phyloP scores from a whole-genome alignment of 2,329 filamentous ascomycete species.

The Tolypocladium nubicola region DNA sequence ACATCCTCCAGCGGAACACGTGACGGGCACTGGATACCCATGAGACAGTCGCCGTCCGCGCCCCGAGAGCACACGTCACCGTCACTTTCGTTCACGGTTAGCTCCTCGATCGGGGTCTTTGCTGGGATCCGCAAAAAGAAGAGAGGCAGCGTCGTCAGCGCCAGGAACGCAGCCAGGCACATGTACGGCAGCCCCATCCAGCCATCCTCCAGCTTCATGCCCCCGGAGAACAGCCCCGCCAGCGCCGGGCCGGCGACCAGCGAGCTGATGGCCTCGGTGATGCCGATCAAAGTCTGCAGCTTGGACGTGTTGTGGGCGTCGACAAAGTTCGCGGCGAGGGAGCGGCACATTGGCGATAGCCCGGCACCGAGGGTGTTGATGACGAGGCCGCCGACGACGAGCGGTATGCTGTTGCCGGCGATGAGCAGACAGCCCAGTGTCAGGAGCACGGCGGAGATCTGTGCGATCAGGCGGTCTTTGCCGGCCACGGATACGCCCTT shows the following conservation, averaged over 20 bases:
- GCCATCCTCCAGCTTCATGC: constrained; percentile 10
- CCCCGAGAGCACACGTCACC: neutral
- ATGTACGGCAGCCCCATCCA: constrained; percentile 16
- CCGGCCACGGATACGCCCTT: constrained; percentile 6
- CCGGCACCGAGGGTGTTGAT: constrained; percentile 11
- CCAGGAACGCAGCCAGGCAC: constrained; percentile 3
- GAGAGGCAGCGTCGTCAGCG: constrained; percentile 1
- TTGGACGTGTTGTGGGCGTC: constrained; percentile 11
- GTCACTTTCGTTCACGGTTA: neutral
- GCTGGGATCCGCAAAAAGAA: neutral
- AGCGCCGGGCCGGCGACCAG: constrained; percentile 14
- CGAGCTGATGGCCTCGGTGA: constrained; percentile 12
- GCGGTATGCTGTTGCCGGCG: constrained; percentile 6
- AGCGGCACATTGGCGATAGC: constrained; percentile 9
- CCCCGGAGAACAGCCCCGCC: constrained; percentile 13
- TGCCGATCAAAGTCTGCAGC: constrained; percentile 17
- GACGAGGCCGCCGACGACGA: constrained; percentile 12
- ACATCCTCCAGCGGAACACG: neutral
- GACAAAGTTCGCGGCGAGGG: constrained; percentile 9
- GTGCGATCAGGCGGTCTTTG: constrained; percentile 14
- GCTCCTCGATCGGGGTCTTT: neutral
- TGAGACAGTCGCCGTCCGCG: neutral
- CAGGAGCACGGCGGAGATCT: constrained; percentile 10
- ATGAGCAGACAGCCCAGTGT: constrained; percentile 11
- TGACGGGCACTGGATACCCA: neutral